Evolutionary conservation across 345 rosid genomes (phyloP).

Genomic region (Populus euphratica): DNA sequence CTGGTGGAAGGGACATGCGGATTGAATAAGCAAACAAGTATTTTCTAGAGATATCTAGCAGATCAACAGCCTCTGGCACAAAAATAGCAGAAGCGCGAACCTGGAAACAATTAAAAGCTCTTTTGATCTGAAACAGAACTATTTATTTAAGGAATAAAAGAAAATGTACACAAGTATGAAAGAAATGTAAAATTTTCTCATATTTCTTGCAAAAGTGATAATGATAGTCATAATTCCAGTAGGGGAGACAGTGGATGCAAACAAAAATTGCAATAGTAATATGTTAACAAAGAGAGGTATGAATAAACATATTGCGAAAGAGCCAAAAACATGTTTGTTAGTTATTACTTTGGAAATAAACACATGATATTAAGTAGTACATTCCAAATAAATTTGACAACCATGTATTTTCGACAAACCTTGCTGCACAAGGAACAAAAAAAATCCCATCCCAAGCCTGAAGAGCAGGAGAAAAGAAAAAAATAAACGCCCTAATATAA

Average conservation of each 20-base stretch:
- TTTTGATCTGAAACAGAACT: neutral
- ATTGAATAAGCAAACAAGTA: conserved; percentile 68
- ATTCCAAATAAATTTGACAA: neutral
- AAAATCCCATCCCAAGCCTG: neutral
- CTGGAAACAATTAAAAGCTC: conserved; percentile 25
- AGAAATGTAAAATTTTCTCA: neutral
- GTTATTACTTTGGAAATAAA: too few species aligned
- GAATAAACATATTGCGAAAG: neutral
- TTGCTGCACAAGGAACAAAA: neutral
- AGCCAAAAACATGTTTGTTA: too few species aligned
- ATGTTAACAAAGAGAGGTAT: neutral
- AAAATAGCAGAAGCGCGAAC: conserved; percentile 79
- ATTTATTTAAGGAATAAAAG: neutral
- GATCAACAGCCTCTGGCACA: conserved; percentile 57
- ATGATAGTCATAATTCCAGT: neutral
- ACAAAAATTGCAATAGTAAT: neutral
- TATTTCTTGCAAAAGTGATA: neutral
- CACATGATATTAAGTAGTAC: neutral
- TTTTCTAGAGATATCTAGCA: conserved; percentile 21
- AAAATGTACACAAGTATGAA: neutral
- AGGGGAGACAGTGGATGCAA: neutral
- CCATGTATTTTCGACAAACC: neutral
- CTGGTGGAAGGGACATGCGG: conserved; percentile 74
- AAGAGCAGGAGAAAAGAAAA: neutral
- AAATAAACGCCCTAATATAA: neutral